phyloP scores from a whole-genome alignment of 2,329 filamentous ascomycete species.

The Mariannaea sp. region DNA sequence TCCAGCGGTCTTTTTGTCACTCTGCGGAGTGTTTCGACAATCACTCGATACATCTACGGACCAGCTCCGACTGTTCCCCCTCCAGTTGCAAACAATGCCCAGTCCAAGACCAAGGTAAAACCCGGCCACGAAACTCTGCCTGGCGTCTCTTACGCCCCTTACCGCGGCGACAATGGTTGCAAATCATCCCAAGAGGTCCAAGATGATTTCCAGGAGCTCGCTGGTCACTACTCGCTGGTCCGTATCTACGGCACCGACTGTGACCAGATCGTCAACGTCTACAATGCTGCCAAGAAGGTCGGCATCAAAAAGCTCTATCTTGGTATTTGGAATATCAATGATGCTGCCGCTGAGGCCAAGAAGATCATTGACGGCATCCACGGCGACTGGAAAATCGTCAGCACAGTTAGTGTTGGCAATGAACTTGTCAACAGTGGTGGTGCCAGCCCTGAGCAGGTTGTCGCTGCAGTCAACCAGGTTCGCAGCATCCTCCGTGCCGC shows the following conservation, averaged over 20 bases:
- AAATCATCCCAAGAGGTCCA: conserved; percentile 68
- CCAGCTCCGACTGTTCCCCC: not conserved
- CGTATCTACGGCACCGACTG: conserved; percentile 84
- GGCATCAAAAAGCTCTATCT: conserved; percentile 74
- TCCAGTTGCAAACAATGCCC: conserved; percentile 12
- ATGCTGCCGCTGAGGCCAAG: conserved; percentile 61
- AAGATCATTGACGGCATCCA: conserved; percentile 63
- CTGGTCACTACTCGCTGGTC: conserved; percentile 62
- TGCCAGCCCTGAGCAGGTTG: conserved; percentile 58
- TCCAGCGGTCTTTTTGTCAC: conserved; percentile 26
- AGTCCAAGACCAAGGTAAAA: conserved; percentile 5
- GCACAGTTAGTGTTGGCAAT: conserved; percentile 79
- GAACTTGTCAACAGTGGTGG: conserved; percentile 73
- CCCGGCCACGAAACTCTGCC: conserved; percentile 35
- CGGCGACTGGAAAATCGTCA: conserved; percentile 69
- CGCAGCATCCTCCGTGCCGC: conserved; percentile 60
- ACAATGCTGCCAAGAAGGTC: conserved; percentile 65
- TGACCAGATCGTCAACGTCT: conserved; percentile 67
- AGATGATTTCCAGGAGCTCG: conserved; percentile 63
- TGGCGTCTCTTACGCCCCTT: conserved; percentile 56
- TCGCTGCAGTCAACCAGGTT: conserved; percentile 61
- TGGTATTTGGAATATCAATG: conserved; percentile 70
- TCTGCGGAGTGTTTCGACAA: conserved; percentile 24
- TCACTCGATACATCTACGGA: conserved; percentile 21
- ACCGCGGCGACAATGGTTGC: conserved; percentile 61